Conservation (phyloP, 2,329 filamentous ascomycete species). For the Xylariomycetidae sp. region DNA sequence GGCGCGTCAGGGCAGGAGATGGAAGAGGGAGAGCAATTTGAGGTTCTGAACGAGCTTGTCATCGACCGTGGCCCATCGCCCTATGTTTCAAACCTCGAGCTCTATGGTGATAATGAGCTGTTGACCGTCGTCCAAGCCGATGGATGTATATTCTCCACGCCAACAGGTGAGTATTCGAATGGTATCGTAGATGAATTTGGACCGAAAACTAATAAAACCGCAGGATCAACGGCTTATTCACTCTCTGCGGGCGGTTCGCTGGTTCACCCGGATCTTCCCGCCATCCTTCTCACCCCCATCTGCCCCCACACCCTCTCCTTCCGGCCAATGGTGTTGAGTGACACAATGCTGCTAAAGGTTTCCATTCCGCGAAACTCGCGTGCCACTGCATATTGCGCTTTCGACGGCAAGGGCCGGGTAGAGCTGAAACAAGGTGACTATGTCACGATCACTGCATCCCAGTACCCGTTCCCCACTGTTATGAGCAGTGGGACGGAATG, state of each 20-base stretch:
- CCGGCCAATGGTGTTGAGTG: conserved; percentile 94
- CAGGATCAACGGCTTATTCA: conserved; percentile 85
- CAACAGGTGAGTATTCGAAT: conserved; percentile 59
- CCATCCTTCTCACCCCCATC: conserved; percentile 93
- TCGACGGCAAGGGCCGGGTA: conserved; percentile 93
- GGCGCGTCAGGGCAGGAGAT: conserved; percentile 56
- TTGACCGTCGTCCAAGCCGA: conserved; percentile 95
- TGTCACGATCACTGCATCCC: conserved; percentile 91
- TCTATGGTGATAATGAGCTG: conserved; percentile 92
- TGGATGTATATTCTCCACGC: conserved; percentile 95
- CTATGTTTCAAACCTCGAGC: conserved; percentile 93
- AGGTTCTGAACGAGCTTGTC: conserved; percentile 96
- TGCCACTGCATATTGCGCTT: conserved; percentile 92
- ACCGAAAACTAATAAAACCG: conserved; percentile 4
- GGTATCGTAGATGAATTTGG: not conserved
- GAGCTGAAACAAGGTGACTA: conserved; percentile 91
- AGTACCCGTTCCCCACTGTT: conserved; percentile 96
- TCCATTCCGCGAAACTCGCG: conserved; percentile 79
- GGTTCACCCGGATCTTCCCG: conserved; percentile 94
- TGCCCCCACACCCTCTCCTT: conserved; percentile 97
- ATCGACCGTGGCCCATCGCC: conserved; percentile 95
- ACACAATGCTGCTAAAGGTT: conserved; percentile 88
- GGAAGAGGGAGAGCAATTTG: conserved; percentile 91
- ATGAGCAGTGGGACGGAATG: conserved; percentile 86
- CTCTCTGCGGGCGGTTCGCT: conserved; percentile 92